Base-by-base conservation (phyloP, 1,284 basidiomycete genomes). In the Pseudozyma hubeiensis region DNA sequence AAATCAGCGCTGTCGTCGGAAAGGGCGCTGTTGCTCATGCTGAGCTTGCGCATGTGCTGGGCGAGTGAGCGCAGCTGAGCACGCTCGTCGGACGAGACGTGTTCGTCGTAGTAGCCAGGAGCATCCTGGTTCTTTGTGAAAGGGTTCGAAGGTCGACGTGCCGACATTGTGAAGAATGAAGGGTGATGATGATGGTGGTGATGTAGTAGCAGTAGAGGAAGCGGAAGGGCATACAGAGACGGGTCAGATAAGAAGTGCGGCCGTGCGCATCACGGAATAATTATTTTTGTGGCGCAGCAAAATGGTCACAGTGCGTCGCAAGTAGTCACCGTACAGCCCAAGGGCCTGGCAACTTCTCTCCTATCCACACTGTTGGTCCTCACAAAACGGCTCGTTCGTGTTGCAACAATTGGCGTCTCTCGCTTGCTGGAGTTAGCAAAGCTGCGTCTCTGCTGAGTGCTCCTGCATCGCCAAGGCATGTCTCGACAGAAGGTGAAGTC, bases 71-170 rank as follows among this genome's bases (percentile, higher is more conserved):
- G 64, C 11, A 71, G 59, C 55, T 71, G 73, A 53, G 61, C 64
- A 13, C 61, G 59, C 37, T 58, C 52, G 16, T 66, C 64, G 45
- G 33, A 16, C 7, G 60, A 57, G 41, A 50, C 52, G 5, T 63
- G 44, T 5, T 57, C 53, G 40, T 58, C 62, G 24, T 71, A 75
- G 61, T 71, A 75, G 37, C 64, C 73, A 2, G 68, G 67, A 3
- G 67, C 49, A 39, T 67, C 64, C 31, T 75, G 73, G 29, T 75
- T 75, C 54, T 71, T 75, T 9, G 73, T 71, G 57, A 71, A 75
- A 24, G 73, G 73, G 54, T 70, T 75, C 31, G 65, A 63, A 19
- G 55, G 7, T 19, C 63, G 61, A 39, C 65, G 71, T 40, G 60
- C 47, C 17, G 64, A 57, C 64, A 65, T 65, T 16, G 59, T 44